Base-by-base conservation (phyloP, 805 yeast genomes). In the Pichia pseudocactophila region DNA sequence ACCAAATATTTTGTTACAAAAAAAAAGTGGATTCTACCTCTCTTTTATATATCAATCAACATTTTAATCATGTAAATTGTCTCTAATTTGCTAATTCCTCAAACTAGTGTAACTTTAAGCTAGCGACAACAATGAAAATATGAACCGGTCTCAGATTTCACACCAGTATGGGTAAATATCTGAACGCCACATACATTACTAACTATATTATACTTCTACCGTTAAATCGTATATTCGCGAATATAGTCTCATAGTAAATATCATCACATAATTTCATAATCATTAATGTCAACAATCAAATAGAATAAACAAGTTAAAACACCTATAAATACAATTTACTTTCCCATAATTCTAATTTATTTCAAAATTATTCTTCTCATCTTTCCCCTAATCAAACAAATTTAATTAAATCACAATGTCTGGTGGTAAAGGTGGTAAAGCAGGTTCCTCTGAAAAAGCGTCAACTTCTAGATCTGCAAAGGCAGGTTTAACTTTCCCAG, bases 401-500 rank as follows among this genome's bases (percentile, higher is more conserved):
- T 19, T 28, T n/a, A 28, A 28, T 12, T 28, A 11, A 37, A 42
- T 27, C 17, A 60, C 43, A 61, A 64, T 55, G 82, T 77, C 71
- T 56, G 83, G 86, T 62, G 86, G 86, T 62, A 80, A 81, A 74
- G 87, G 87, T 61, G 92, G 92, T 65, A 89, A 89, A 74, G 95
- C 96, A 65, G 94, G 95, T 64, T 75, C 95, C 56, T 70, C 94
- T 59, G 89, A 87, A 67, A 90, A 90, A 74, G 88, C 95, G 62
- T 82, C 97, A 64, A 92, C 90, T 75, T 84, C 97, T 44, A 87
- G 97, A 81, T 90, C 97, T 57, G 82, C 96, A 52, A 90, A 88
- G 78, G 97, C 97, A 65, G 97, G 97, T 70, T 80, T 90, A 65
- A 86, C 95, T 61, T 90, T 90, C 94, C 97, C 97, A 74, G 97